Evolutionary conservation across 306 rosid species (phyloP), one percentile per base, ranked within the genome.

Genomic region (Ammopiptanthus mongolicus): DNA sequence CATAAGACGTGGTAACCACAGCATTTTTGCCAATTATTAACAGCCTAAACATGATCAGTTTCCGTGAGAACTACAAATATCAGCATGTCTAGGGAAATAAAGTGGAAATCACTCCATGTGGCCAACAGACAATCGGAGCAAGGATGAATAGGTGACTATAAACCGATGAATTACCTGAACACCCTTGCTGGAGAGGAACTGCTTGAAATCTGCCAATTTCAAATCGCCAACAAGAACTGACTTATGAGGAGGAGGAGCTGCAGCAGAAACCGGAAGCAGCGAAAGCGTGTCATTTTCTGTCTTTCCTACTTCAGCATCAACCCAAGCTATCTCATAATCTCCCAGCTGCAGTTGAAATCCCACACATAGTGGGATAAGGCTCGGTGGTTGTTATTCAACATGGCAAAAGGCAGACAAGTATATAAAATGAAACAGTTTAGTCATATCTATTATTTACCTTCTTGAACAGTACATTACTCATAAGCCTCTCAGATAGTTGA

Each of bases 261-360:
- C 53, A 22, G 84, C 82, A 31, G 97, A 81, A 81, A 87, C 82
- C 46, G 98, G 99, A 18, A 86, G 91, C 78, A 90, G 84, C 4
- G 96, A 82, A 65, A 81, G 82, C 53, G 57, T 74, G 66, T 72
- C 96, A 57, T 80, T 82, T 53, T 92, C 99, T 23, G 90, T 72
- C 88, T 92, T 89, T 52, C 88, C 92, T 52, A 80, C 98, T 51
- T 85, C 98, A 59, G 97, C 88, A 86, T 95, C 97, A 28, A 81
- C 91, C 99, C 99, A 95, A 73, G 97, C 92, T 62, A 90, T 80
- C 86, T 95, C 98, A 56, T 90, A 84, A 78, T 92, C 98, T 78
- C 98, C 99, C 1, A 95, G 78, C 96, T 95, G 91, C 61, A 76
- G 58, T 81, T 37, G 55, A 25, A 66, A 77, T 62, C 41, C 23